Conservation (phyloP, 208 protist genomes). For the Wallacemonas rigidus region DNA sequence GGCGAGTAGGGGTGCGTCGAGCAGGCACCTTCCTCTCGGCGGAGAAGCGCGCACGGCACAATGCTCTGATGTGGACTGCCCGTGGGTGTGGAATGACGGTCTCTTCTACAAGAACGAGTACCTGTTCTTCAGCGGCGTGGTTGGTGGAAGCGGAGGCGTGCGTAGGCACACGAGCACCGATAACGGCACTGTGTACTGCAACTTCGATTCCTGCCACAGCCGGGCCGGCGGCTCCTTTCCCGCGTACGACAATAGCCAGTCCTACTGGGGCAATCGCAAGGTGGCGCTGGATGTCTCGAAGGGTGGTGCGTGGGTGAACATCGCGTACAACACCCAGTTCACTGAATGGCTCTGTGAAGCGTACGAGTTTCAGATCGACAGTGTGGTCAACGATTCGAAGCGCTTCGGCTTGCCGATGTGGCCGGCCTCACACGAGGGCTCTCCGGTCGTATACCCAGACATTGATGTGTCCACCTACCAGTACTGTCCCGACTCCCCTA, state of each 20-base stretch:
- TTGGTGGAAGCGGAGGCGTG: neutral
- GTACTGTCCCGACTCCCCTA: constrained; percentile 33
- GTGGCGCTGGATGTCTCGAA: constrained; percentile 26
- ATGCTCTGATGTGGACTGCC: constrained; percentile 43
- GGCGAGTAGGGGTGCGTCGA: neutral
- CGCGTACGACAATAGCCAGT: constrained; percentile 32
- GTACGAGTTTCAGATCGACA: constrained; percentile 48
- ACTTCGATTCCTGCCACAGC: constrained; percentile 28
- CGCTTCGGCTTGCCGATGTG: constrained; percentile 30
- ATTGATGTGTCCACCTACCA: constrained; percentile 14
- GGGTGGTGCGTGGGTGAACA: constrained; percentile 51
- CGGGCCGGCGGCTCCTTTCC: constrained; percentile 17
- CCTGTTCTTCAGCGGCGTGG: constrained; percentile 52
- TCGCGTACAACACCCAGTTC: constrained; percentile 36
- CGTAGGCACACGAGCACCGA: neutral
- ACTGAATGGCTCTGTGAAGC: constrained; percentile 59
- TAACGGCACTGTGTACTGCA: constrained; percentile 33
- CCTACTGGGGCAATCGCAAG: constrained; percentile 50
- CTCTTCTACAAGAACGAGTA: constrained; percentile 45
- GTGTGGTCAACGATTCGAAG: constrained; percentile 28
- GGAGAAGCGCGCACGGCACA: constrained; percentile 39
- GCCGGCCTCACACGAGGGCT: constrained; percentile 48
- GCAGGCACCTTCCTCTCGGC: constrained; percentile 24
- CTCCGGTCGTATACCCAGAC: constrained; percentile 25
- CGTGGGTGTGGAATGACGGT: constrained; percentile 63